These are phyloP conservation scores for Phascolomyces articulosus DNA, from an alignment of 371 early-diverging fungal genomes.

Conservation along the genomic window DNA sequence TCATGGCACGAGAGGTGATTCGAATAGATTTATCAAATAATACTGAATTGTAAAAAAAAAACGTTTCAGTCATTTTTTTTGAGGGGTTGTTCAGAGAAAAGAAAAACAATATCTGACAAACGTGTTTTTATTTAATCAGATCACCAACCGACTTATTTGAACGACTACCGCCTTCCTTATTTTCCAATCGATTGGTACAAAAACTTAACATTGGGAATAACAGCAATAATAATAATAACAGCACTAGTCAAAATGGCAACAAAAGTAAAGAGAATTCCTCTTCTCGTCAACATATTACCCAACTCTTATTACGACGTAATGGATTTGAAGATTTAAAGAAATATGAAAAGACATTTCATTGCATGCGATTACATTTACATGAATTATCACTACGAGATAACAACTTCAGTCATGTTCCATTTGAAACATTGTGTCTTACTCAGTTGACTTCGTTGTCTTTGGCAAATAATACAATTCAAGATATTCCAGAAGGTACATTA, in stretches of 20 bases:
- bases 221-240: background rate
- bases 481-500: conserved; percentile 23
- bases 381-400: conserved; percentile 56
- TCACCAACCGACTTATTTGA: background rate
- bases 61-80: no score
- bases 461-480: conserved; percentile 57
- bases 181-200: background rate
- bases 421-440: conserved; percentile 53
- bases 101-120: background rate
- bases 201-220: background rate
- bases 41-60: background rate
- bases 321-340: background rate
- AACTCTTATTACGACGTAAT: conserved; percentile 14
- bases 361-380: conserved; percentile 15
- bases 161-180: background rate
- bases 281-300: background rate
- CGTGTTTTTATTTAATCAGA: background rate
- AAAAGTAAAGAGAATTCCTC: background rate
- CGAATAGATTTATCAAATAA: background rate
- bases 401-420: conserved; percentile 49
- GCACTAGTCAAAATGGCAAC: background rate
- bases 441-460: conserved; percentile 69
- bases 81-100: background rate
- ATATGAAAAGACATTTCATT: background rate
- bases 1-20: background rate